Conservation (phyloP, 331 rosid genomes). For the Rhamnella rubrinervis region DNA sequence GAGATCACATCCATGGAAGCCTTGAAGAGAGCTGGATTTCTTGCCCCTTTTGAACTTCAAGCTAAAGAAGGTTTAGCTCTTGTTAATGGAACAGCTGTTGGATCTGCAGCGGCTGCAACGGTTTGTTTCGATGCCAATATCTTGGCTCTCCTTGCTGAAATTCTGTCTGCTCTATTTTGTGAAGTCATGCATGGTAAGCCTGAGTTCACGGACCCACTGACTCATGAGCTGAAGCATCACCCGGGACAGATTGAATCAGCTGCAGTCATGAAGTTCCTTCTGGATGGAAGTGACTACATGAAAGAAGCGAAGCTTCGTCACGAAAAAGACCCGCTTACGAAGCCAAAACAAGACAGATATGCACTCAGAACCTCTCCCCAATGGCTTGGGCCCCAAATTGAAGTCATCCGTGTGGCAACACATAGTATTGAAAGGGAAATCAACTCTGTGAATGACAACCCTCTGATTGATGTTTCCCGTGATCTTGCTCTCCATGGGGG, state of each 20-base stretch:
- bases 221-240: slow-evolving; percentile 40
- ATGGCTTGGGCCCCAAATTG: slow-evolving; percentile 43
- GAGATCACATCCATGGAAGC: slow-evolving; percentile 30
- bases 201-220: slow-evolving; percentile 34
- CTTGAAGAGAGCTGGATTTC: slow-evolving; percentile 30
- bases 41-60: slow-evolving; percentile 33
- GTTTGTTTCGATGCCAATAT: slow-evolving; percentile 35
- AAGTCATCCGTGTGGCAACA: slow-evolving; percentile 36
- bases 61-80: slow-evolving; percentile 42
- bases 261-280: slow-evolving; percentile 32
- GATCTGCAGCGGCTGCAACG: slow-evolving; percentile 31
- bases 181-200: slow-evolving; percentile 38
- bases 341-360: slow-evolving; percentile 40
- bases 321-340: slow-evolving; percentile 31
- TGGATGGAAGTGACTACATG: slow-evolving; percentile 29
- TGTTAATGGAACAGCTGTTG: slow-evolving; percentile 37
- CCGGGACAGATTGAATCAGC: slow-evolving; percentile 45
- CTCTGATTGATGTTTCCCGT: slow-evolving; percentile 32
- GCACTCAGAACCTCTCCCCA: slow-evolving; percentile 41
- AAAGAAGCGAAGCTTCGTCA: slow-evolving; percentile 32
- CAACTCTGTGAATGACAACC: slow-evolving; percentile 38
- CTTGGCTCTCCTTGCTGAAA: slow-evolving; percentile 23
- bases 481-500: slow-evolving; percentile 37
- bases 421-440: slow-evolving; percentile 40
- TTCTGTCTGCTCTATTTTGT: slow-evolving; percentile 29